Evolutionary conservation across 2,329 filamentous ascomycete species (phyloP).

Genomic region (Diaporthe australafricana): DNA sequence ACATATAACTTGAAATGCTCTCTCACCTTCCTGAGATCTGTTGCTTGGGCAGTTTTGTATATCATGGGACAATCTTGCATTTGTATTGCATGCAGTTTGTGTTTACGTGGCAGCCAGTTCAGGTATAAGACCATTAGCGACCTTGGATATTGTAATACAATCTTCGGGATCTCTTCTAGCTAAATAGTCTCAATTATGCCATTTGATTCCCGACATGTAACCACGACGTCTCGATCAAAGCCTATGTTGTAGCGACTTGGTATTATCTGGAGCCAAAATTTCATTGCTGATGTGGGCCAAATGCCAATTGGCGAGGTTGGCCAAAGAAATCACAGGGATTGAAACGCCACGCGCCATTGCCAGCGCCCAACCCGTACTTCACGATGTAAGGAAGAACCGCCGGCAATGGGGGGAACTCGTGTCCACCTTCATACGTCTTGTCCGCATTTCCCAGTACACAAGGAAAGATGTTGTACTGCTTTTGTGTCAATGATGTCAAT

Average conservation of each 20-base stretch:
- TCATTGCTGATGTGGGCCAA: slow-evolving; percentile 31
- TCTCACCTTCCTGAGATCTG: no score
- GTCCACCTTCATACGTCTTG: slow-evolving; percentile 43
- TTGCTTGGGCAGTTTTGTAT: no score
- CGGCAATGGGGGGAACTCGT: slow-evolving; percentile 42
- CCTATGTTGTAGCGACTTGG: neutral
- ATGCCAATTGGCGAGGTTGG: slow-evolving; percentile 39
- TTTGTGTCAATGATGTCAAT: slow-evolving; percentile 32
- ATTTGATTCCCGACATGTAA: no score
- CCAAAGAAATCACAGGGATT: slow-evolving; percentile 44
- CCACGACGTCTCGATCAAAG: no score
- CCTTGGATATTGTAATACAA: no score
- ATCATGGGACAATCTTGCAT: no score
- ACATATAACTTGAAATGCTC: no score
- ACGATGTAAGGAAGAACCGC: slow-evolving; percentile 41
- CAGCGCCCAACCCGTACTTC: slow-evolving; percentile 41
- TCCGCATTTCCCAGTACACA: slow-evolving; percentile 41
- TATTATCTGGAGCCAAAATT: neutral
- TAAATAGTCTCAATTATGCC: no score
- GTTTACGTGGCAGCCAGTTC: no score
- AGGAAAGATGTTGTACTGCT: slow-evolving; percentile 41
- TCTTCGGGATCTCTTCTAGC: no score
- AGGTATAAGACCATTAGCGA: no score
- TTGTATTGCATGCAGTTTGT: no score
- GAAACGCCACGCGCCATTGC: slow-evolving; percentile 45